A percentile compares a stretch with the other conserved stretches of the same genome.
Evolutionary conservation across 305 asterid genomes (phyloP).

Genomic region (Stenogyne calaminthoides): DNA sequence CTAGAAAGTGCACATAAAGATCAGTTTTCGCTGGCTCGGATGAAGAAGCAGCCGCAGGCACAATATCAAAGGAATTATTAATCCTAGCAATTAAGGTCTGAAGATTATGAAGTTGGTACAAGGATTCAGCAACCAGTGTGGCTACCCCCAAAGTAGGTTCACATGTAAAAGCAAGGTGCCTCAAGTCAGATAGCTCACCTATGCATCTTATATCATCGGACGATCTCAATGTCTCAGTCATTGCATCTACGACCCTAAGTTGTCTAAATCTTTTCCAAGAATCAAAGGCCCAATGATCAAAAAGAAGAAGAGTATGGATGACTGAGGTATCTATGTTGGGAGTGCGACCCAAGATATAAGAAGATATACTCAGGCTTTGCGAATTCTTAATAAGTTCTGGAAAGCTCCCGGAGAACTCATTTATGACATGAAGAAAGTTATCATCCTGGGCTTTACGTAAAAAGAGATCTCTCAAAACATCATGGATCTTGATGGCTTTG

Average conservation of each 20-base stretch:
- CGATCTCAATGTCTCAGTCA: neutral
- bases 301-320: constrained; percentile 8
- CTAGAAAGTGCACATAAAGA: neutral
- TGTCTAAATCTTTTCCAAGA: constrained; percentile 9
- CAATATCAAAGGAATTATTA: too few relatives aligned
- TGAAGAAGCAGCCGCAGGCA: too few relatives aligned
- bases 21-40: too few relatives aligned
- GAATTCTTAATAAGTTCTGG: neutral
- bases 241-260: neutral
- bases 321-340: neutral
- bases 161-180: neutral
- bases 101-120: constrained; percentile 1
- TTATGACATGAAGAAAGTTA: neutral
- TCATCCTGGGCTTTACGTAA: neutral
- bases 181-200: neutral
- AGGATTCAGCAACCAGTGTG: neutral
- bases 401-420: neutral
- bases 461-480: neutral
- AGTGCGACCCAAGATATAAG: neutral
- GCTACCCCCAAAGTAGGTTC: neutral
- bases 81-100: constrained; percentile 1
- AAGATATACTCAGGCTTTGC: neutral
- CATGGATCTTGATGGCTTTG: neutral
- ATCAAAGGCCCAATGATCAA: neutral
- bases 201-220: neutral